A percentile compares a stretch with the other conserved stretches of the same genome.
These are phyloP conservation scores for Pleurotus tuoliensis DNA, from an alignment of 768 basidiomycete species.

Conservation along the genomic window DNA sequence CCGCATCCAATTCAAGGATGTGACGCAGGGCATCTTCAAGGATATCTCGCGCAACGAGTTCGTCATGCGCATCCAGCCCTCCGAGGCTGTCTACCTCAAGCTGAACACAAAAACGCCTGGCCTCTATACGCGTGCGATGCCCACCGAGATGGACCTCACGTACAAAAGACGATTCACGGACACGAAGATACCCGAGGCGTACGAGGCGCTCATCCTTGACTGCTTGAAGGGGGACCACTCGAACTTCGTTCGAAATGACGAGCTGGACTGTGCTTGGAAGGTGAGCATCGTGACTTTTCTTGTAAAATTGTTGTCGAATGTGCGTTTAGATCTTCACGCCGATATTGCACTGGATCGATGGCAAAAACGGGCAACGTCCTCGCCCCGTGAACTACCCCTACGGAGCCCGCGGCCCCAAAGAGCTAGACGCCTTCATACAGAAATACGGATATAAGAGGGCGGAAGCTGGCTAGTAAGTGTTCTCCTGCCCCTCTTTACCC, in stretches of 20 bases:
- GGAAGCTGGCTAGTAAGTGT: conserved; percentile 67
- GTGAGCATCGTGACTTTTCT: conserved; percentile 33
- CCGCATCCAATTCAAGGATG: conserved; percentile 97
- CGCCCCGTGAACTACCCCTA: conserved; percentile 81
- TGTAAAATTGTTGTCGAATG: not conserved
- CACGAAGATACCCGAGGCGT: conserved; percentile 91
- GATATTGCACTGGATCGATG: conserved; percentile 95
- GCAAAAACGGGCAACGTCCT: conserved; percentile 60
- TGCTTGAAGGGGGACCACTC: conserved; percentile 98
- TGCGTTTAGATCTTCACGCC: conserved; percentile 80
- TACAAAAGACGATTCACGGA: conserved; percentile 95
- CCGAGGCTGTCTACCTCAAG: conserved; percentile 96
- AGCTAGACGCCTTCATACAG: conserved; percentile 70
- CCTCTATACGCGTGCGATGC: conserved; percentile 83
- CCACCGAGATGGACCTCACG: conserved; percentile 97
- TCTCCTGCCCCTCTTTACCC: not conserved
- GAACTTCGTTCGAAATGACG: conserved; percentile 98
- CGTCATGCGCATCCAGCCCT: conserved; percentile 95
- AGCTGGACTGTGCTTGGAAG: conserved; percentile 98
- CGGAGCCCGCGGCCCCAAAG: conserved; percentile 91
- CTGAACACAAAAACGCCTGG: conserved; percentile 95
- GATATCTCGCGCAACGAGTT: conserved; percentile 96
- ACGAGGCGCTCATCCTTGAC: conserved; percentile 93
- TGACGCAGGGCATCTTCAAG: conserved; percentile 94
- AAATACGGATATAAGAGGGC: conserved; percentile 77